Conservation (phyloP, 1,284 basidiomycete genomes). For the Blastosporella zonata region DNA sequence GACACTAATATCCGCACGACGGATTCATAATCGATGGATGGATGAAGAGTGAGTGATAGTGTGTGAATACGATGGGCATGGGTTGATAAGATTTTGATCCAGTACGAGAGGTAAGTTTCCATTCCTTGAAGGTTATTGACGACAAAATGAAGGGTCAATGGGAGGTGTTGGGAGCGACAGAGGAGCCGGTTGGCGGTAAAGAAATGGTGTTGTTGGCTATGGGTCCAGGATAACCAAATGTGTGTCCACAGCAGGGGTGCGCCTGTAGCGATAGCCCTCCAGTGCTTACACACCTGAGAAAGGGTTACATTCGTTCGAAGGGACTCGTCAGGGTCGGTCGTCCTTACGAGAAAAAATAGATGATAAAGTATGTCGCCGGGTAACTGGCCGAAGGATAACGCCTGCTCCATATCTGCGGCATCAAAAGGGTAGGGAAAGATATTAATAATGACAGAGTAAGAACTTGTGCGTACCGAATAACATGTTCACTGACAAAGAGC, state of each 20-base stretch:
- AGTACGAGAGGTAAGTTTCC: background rate
- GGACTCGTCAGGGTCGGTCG: conserved; percentile 9
- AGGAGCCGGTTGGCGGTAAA: conserved; percentile 11
- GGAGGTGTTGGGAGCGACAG: conserved; percentile 12
- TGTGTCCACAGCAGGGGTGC: conserved; percentile 21
- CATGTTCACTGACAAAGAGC: background rate
- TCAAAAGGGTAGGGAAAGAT: too few species aligned
- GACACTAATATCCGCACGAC: conserved; percentile 6
- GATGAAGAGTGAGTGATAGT: conserved; percentile 6
- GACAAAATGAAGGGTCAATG: conserved; percentile 14
- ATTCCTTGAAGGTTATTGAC: background rate
- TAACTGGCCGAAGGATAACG: conserved; percentile 4
- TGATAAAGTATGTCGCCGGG: conserved; percentile 18
- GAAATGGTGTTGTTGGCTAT: conserved; percentile 6
- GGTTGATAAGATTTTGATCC: conserved; percentile 2
- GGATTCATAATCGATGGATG: background rate
- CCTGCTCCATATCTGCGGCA: background rate
- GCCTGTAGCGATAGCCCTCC: conserved; percentile 15
- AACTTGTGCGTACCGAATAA: background rate
- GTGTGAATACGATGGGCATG: conserved; percentile 14
- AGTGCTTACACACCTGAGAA: conserved; percentile 19
- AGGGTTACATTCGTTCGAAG: conserved; percentile 9
- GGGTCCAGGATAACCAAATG: conserved; percentile 11
- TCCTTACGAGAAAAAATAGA: conserved; percentile 11
- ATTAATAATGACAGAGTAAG: background rate